Percentiles rank a stretch among this genome's conserved stretches.
These are phyloP conservation scores for Syzygium jambos DNA, from an alignment of 345 rosid genomes.

Conservation along the genomic window DNA sequence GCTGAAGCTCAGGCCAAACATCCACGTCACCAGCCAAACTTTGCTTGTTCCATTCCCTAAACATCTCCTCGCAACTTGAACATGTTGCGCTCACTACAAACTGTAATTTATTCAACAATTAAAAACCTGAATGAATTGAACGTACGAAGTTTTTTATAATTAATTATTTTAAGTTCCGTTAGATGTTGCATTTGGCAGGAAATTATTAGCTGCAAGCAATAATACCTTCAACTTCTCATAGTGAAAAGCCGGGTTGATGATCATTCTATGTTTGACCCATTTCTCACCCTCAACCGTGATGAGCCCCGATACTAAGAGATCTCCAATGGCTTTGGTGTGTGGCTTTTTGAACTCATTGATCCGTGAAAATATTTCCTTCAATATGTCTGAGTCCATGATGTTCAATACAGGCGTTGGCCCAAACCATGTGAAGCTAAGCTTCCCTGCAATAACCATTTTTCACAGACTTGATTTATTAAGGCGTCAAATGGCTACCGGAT, in stretches of 20 bases:
- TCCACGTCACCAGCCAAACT: background rate
- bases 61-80: background rate
- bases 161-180: background rate
- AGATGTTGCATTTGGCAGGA: background rate
- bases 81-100: background rate
- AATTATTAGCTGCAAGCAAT: background rate
- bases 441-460: background rate
- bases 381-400: background rate
- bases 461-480: background rate
- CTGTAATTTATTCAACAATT: background rate
- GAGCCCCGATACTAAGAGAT: background rate
- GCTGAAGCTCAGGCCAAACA: background rate
- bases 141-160: accelerated
- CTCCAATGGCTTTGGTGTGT: background rate
- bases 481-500: background rate
- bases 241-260: background rate
- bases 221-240: background rate
- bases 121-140: background rate
- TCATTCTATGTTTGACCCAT: background rate
- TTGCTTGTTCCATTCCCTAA: background rate
- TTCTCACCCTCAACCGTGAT: background rate
- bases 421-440: background rate
- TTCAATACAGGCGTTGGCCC: background rate
- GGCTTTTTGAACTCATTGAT: background rate
- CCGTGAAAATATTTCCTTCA: background rate